Evolutionary conservation across 768 basidiomycete genomes (phyloP).

Genomic region (Grammothele lineata): DNA sequence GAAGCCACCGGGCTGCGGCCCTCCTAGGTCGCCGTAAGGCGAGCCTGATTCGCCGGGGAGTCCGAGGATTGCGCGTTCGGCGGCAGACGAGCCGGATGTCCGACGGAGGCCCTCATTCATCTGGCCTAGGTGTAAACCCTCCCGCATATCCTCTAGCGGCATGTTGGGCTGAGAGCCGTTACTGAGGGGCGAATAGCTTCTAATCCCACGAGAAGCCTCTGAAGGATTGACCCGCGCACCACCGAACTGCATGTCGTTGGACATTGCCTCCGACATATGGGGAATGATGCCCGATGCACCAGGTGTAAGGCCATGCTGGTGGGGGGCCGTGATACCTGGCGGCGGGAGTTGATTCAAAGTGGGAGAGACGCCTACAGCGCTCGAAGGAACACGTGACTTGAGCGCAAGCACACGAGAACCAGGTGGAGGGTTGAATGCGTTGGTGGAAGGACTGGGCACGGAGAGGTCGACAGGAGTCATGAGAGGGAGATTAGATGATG

Average conservation of each 20-base stretch:
- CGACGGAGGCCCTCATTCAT: slow-evolving; percentile 19
- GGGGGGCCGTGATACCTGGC: slow-evolving; percentile 10
- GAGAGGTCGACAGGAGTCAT: slow-evolving; percentile 7
- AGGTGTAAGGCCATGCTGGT: not conserved
- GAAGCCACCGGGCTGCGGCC: slow-evolving; percentile 7
- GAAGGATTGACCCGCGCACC: slow-evolving; percentile 16
- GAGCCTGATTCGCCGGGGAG: slow-evolving; percentile 14
- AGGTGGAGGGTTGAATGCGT: slow-evolving; percentile 33
- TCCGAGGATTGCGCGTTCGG: slow-evolving; percentile 18
- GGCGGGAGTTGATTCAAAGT: slow-evolving; percentile 8
- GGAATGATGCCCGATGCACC: not conserved
- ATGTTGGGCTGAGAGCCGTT: slow-evolving; percentile 14
- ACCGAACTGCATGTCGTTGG: slow-evolving; percentile 6
- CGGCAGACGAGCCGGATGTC: slow-evolving; percentile 10
- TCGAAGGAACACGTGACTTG: slow-evolving; percentile 26
- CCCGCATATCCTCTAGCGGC: slow-evolving; percentile 20
- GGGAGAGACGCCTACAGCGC: slow-evolving; percentile 4
- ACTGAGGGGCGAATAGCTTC: slow-evolving; percentile 25
- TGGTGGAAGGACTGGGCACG: slow-evolving; percentile 18
- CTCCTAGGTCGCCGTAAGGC: slow-evolving; percentile 16
- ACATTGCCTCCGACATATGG: not conserved
- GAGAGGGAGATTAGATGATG: slow-evolving; percentile 4
- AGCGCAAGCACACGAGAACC: slow-evolving; percentile 43
- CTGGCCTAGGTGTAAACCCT: slow-evolving; percentile 17
- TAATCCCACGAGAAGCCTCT: slow-evolving; percentile 16